Evolutionary conservation across 2,329 filamentous ascomycete genomes (phyloP).

Genomic region (Aspergillus luchuensis): DNA sequence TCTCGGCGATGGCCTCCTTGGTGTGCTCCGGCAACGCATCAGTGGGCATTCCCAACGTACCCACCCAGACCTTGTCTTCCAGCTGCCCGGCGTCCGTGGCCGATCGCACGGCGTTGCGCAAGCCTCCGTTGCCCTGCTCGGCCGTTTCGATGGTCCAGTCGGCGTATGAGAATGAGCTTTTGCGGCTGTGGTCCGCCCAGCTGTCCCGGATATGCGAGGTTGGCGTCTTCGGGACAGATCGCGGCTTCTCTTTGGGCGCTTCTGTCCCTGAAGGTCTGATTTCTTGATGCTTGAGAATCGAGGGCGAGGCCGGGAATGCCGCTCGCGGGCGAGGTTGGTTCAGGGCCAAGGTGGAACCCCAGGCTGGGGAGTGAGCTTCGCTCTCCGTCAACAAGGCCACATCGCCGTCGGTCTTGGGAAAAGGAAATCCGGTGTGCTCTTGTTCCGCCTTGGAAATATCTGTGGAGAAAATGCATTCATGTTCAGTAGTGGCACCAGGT

Average conservation of each 20-base stretch:
- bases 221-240: slow-evolving; percentile 14
- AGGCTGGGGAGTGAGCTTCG: slow-evolving; percentile 74
- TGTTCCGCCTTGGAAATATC: slow-evolving; percentile 27
- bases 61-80: slow-evolving; percentile 82
- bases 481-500: slow-evolving; percentile 45
- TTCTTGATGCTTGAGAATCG: slow-evolving; percentile 70
- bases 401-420: slow-evolving; percentile 36
- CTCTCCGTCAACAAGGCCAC: slow-evolving; percentile 64
- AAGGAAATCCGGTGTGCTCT: slow-evolving; percentile 32
- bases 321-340: slow-evolving; percentile 79
- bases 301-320: slow-evolving; percentile 71
- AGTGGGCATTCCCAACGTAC: slow-evolving; percentile 90
- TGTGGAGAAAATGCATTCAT: slow-evolving; percentile 45
- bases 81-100: slow-evolving; percentile 69
- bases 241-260: slow-evolving; percentile 23
- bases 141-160: slow-evolving; percentile 82
- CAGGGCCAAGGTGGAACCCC: slow-evolving; percentile 66
- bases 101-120: slow-evolving; percentile 84
- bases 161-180: slow-evolving; percentile 69
- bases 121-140: slow-evolving; percentile 88
- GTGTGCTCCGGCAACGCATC: slow-evolving; percentile 76
- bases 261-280: slow-evolving; percentile 29
- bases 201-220: slow-evolving; percentile 18
- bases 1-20: slow-evolving; percentile 80
- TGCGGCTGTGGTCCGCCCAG: slow-evolving; percentile 57